Base-by-base conservation (phyloP, 2,329 filamentous ascomycete species). In the Aspergillus neotritici region DNA sequence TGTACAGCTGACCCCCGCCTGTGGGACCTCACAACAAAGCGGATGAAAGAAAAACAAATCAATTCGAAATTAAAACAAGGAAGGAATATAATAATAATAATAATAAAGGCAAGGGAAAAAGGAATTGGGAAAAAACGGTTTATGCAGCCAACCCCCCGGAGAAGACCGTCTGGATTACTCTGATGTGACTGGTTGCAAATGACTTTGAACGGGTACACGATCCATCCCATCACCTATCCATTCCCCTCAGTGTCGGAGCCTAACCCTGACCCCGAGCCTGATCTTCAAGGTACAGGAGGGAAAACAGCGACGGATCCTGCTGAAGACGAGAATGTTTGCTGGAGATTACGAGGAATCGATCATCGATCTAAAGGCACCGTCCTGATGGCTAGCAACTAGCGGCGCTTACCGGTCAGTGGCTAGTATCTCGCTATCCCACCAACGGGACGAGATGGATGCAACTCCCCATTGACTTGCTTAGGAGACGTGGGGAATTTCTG, bases 131-230 rank as follows among this genome's bases (percentile, higher is more conserved):
- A 36, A 37, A 41, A 48, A 31, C 31, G 14, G 25, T 36, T 34
- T 31, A 29, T 42, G 40, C 40, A 41, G 32, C 13, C 29, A 16
- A 36, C 17, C 31, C 31, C 47, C 34, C 35, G 41, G 33, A 40
- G 41, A 41, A 36, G 40, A 34, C 42, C 34, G 39, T 34, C 31
- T 34, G 31, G 31, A 39, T 38, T 34, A 31, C 34, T 39, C 37
- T 32, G 31, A 47, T 51, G 48, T 52, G 50, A 52, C 50, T 51
- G 37, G 46, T 51, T 46, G 34, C 34, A 36, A 37, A 34, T 34
- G 33, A 40, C 16, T 21, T 29, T 35, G 39, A 31, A 44, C 21
- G n/a, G 28, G 28, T 37, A 40, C 38, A 25, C 47, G 34, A 48
- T 47, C 43, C 41, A 49, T 48, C 34, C 47, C 45, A 41, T 41